Evolutionary conservation across 345 rosid species (phyloP).

Genomic region (Syzygium jambos): DNA sequence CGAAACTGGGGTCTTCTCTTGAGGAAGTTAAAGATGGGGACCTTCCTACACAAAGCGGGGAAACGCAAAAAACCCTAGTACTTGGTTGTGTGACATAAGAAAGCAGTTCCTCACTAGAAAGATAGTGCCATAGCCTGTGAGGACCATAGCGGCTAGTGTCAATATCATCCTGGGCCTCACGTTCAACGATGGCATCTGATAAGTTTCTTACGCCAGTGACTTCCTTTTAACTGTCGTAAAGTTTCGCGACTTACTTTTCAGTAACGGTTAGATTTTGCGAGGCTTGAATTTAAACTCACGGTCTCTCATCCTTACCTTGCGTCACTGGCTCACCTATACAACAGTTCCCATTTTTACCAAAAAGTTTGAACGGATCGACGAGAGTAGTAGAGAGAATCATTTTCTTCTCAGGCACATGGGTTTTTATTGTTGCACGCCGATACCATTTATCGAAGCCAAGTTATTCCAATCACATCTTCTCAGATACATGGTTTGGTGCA

Average conservation of each 20-base stretch:
- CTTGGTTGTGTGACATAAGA: background rate
- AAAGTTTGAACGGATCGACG: background rate
- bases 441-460: background rate
- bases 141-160: background rate
- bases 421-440: background rate
- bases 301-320: background rate
- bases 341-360: background rate
- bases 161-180: background rate
- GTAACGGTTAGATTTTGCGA: background rate
- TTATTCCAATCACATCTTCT: background rate
- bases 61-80: background rate
- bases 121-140: background rate
- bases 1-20: background rate
- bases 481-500: background rate
- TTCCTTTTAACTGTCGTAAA: background rate
- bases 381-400: background rate
- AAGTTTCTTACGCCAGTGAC: background rate
- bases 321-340: background rate
- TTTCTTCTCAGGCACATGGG: background rate
- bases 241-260: background rate
- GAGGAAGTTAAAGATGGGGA: background rate
- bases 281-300: background rate
- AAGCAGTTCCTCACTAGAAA: background rate
- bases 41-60: background rate
- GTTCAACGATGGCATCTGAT: background rate